phyloP scores from a whole-genome alignment of 192 early-diverging fungal species.

The Mortierella hygrophila region DNA sequence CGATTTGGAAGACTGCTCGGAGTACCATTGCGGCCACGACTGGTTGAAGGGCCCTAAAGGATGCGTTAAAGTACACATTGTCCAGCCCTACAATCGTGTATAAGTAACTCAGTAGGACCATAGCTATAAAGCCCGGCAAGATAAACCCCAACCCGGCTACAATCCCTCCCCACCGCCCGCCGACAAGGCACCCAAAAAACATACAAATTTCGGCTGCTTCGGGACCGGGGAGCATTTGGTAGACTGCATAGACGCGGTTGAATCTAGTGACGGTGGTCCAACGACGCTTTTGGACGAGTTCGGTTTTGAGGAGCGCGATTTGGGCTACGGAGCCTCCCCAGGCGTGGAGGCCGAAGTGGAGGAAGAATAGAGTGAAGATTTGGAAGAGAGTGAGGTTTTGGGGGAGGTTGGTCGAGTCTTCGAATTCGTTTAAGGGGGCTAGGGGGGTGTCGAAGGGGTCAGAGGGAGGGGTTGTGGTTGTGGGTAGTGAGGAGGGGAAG shows the following conservation, averaged over 20 bases:
- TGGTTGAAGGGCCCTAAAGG: slow-evolving; percentile 65
- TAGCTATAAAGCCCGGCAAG: slow-evolving; percentile 61
- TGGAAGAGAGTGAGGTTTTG: slow-evolving; percentile 39
- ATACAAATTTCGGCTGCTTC: slow-evolving; percentile 69
- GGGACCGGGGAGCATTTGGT: slow-evolving; percentile 69
- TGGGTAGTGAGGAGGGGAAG: not conserved
- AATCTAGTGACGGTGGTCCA: slow-evolving; percentile 65
- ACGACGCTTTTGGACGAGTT: slow-evolving; percentile 54
- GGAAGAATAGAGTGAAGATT: slow-evolving; percentile 57
- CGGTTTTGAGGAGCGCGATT: slow-evolving; percentile 64
- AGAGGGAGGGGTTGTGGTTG: not conserved
- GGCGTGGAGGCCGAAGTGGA: slow-evolving; percentile 61
- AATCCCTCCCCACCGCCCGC: slow-evolving; percentile 61
- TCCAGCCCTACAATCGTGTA: slow-evolving; percentile 57
- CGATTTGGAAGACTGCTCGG: slow-evolving; percentile 61
- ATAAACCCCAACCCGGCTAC: slow-evolving; percentile 65
- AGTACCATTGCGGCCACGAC: slow-evolving; percentile 69
- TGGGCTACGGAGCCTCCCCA: slow-evolving; percentile 71
- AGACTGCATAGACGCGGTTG: slow-evolving; percentile 68
- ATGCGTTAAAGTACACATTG: slow-evolving; percentile 67
- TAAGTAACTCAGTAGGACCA: slow-evolving; percentile 59
- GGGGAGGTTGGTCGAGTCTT: slow-evolving; percentile 60
- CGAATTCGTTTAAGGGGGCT: slow-evolving; percentile 27
- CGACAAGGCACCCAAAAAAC: slow-evolving; percentile 64
- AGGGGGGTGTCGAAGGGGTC: not conserved